Evolutionary conservation across 2,329 filamentous ascomycete genomes (phyloP).

Genomic region (Trichoderma breve): DNA sequence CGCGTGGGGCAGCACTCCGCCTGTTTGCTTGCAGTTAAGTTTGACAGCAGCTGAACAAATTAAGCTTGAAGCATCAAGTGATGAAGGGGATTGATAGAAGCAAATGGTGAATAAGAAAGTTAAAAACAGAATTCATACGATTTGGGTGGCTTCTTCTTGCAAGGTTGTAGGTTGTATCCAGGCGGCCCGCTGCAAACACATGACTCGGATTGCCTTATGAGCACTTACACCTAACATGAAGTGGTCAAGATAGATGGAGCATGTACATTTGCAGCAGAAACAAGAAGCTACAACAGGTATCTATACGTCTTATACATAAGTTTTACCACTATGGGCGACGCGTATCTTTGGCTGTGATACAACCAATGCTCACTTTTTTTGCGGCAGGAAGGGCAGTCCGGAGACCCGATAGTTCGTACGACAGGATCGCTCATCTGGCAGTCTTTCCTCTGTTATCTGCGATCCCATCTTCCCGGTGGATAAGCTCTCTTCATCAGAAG

Average conservation of each 20-base stretch:
- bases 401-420: background rate
- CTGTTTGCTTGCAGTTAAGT: background rate
- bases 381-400: too few species aligned
- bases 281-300: too few species aligned
- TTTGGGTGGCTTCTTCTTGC: background rate
- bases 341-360: too few species aligned
- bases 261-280: too few species aligned
- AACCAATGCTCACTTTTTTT: too few species aligned
- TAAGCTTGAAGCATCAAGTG: background rate
- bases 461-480: background rate
- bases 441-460: background rate
- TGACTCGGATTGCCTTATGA: background rate
- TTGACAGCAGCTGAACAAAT: background rate
- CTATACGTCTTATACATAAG: too few species aligned
- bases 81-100: background rate
- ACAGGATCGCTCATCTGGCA: background rate
- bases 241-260: background rate
- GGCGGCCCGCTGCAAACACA: background rate
- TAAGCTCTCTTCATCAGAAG: background rate
- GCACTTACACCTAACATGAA: background rate
- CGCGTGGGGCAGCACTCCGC: slow-evolving; percentile 10
- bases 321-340: too few species aligned
- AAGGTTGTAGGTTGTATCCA: background rate
- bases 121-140: accelerated
- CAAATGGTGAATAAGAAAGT: background rate